phyloP scores from a whole-genome alignment of 2,329 filamentous ascomycete genomes.

The Triangularia verruculosa region DNA sequence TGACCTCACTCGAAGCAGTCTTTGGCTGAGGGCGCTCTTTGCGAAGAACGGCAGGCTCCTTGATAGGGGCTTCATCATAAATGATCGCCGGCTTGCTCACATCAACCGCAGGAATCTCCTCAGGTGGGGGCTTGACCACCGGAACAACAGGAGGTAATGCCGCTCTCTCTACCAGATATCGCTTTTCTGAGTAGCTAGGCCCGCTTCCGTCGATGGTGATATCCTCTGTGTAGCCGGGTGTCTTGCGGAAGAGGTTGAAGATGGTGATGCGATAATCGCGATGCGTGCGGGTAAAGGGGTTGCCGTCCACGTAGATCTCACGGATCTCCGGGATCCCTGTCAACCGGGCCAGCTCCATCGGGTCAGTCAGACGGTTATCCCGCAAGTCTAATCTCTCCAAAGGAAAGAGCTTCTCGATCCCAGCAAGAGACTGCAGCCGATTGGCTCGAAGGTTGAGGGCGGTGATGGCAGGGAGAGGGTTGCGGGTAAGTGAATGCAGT shows the following conservation, averaged over 20 bases:
- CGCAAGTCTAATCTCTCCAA: constrained; percentile 86
- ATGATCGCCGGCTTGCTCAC: constrained; percentile 66
- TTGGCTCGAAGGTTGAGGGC: constrained; percentile 90
- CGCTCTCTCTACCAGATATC: constrained; percentile 76
- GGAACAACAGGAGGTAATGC: constrained; percentile 74
- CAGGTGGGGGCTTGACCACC: constrained; percentile 66
- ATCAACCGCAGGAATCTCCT: constrained; percentile 61
- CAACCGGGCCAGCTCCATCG: constrained; percentile 82
- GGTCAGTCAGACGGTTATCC: constrained; percentile 88
- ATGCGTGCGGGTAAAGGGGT: constrained; percentile 87
- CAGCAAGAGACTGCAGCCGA: constrained; percentile 79
- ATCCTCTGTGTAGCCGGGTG: constrained; percentile 86
- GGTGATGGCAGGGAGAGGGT: constrained; percentile 87
- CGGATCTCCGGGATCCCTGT: constrained; percentile 88
- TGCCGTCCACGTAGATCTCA: constrained; percentile 89
- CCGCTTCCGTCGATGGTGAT: constrained; percentile 82
- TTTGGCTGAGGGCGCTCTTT: constrained; percentile 57
- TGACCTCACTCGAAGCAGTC: constrained; percentile 55
- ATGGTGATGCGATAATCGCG: constrained; percentile 82
- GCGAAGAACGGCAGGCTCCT: constrained; percentile 52
- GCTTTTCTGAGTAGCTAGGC: constrained; percentile 81
- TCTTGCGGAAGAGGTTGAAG: constrained; percentile 92
- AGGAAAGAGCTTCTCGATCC: constrained; percentile 83
- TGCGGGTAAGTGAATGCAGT: constrained; percentile 79
- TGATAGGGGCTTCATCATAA: constrained; percentile 45